Evolutionary conservation across 2,329 filamentous ascomycete genomes (phyloP).

Genomic region (Cladophialophora exuberans): DNA sequence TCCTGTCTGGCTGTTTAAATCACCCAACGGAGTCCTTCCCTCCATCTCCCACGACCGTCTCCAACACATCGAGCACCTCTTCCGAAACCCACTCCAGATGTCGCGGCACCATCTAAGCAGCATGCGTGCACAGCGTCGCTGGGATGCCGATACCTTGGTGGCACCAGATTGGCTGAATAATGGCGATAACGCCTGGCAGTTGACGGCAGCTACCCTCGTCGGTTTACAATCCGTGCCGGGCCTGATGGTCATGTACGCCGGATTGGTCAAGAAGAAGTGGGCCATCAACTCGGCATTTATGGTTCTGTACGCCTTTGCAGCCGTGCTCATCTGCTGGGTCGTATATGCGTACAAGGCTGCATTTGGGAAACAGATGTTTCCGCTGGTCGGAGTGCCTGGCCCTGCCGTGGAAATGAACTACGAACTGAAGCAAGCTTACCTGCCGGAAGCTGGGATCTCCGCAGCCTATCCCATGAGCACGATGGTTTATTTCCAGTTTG

Average conservation of each 20-base stretch:
- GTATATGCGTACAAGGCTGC: conserved; percentile 54
- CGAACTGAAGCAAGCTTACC: conserved; percentile 47
- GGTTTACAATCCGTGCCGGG: conserved; percentile 55
- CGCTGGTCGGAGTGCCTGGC: conserved; percentile 53
- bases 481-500: conserved; percentile 60
- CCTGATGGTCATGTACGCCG: conserved; percentile 54
- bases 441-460: conserved; percentile 47
- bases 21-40: too few species aligned
- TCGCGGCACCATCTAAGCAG: background rate
- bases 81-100: background rate
- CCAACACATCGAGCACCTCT: background rate
- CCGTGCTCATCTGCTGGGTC: conserved; percentile 54
- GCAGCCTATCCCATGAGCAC: conserved; percentile 52
- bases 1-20: too few species aligned
- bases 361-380: conserved; percentile 55
- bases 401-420: conserved; percentile 50
- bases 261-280: conserved; percentile 51
- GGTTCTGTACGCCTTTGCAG: conserved; percentile 55
- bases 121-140: conserved; percentile 18
- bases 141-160: conserved; percentile 30
- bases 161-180: conserved; percentile 43
- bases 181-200: conserved; percentile 58
- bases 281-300: conserved; percentile 56
- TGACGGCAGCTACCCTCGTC: conserved; percentile 55
- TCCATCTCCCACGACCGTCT: background rate